Percentiles rank a stretch among this genome's conserved stretches.
phyloP scores from a whole-genome alignment of 768 basidiomycete genomes.

The Amanita subjunquillea region DNA sequence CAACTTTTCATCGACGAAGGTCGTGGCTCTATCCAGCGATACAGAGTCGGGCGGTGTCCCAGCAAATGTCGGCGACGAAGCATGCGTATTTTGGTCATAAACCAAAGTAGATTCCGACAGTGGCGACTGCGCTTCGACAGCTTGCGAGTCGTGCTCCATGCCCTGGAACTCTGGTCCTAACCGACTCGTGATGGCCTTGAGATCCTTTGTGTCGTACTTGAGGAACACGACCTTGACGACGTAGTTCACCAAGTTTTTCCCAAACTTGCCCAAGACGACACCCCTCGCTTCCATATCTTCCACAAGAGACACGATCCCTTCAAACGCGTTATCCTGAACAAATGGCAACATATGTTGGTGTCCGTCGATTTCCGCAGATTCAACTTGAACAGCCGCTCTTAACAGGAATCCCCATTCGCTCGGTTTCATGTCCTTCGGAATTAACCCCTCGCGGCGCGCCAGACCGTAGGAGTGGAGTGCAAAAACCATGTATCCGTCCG shows the following conservation, averaged over 20 bases:
- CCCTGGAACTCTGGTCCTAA: background rate
- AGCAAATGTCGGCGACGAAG: background rate
- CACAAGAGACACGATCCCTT: slow-evolving; percentile 32
- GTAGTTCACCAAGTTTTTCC: slow-evolving; percentile 13
- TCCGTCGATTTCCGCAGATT: slow-evolving; percentile 18
- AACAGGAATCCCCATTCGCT: slow-evolving; percentile 39
- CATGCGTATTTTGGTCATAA: background rate
- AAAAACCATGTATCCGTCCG: slow-evolving; percentile 21
- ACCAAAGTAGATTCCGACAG: background rate
- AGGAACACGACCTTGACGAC: slow-evolving; percentile 13
- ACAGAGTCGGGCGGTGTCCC: background rate
- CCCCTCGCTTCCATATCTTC: slow-evolving; percentile 24
- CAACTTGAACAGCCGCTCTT: slow-evolving; percentile 27
- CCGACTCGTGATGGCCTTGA: slow-evolving; percentile 4
- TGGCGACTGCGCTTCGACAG: background rate
- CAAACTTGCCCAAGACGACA: slow-evolving; percentile 20
- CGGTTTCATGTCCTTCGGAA: slow-evolving; percentile 19
- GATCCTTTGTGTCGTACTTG: background rate
- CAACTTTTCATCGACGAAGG: background rate
- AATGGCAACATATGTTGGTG: slow-evolving; percentile 9
- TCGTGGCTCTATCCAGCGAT: background rate
- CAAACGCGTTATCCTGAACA: slow-evolving; percentile 21
- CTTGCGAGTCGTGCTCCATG: too few species aligned
- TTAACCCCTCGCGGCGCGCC: slow-evolving; percentile 17
- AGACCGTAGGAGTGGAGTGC: slow-evolving; percentile 36